Evolutionary conservation across 1,139 yeast species (phyloP), one percentile per base, ranked within the genome.

Genomic region (Zygosaccharomyces pseudobailii): DNA sequence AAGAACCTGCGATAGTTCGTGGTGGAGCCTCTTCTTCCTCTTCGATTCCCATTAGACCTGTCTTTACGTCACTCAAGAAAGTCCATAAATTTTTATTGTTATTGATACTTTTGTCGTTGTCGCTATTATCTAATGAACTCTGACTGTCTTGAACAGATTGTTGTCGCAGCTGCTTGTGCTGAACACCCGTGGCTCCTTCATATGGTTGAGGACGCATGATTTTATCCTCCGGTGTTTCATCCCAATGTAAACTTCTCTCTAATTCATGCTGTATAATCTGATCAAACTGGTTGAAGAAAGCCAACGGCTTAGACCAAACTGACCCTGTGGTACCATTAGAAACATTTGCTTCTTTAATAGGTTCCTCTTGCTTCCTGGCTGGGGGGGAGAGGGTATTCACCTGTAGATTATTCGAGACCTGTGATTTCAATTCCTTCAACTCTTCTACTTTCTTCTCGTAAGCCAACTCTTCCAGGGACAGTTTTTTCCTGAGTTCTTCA

Each of bases 211-310:
- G 45, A 32, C 42, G 25, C 36, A 33, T 21, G 5, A 32, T 20
- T 23, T 40, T 40, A n/a, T 48, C 53, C 43, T 50, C 51, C 21
- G 51, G 54, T 13, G 28, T 42, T 13, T 58, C 63, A 52, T 64
- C 62, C 70, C 69, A 27, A 69, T 63, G 65, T 21, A 70, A 58
- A 20, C 80, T 66, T 62, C 78, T 73, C 56, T 84, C 90, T 52
- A 84, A 72, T 59, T 84, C 90, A 48, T 73, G 76, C 59, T 80
- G 87, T 25, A 84, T 68, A 67, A 83, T 72, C 42, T 77, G 78
- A 62, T 84, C 92, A 58, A 84, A 76, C 52, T 82, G 88, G 55
- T 82, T 87, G 38, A 84, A 72, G 48, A 83, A 71, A 36, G 73
- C 77, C 40, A 84, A 69, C 0, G 90, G 87, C 55, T 78, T 82